Evolutionary conservation across 768 basidiomycete species (phyloP), one percentile per base, ranked within the genome.

Genomic region (Serendipita sp.): DNA sequence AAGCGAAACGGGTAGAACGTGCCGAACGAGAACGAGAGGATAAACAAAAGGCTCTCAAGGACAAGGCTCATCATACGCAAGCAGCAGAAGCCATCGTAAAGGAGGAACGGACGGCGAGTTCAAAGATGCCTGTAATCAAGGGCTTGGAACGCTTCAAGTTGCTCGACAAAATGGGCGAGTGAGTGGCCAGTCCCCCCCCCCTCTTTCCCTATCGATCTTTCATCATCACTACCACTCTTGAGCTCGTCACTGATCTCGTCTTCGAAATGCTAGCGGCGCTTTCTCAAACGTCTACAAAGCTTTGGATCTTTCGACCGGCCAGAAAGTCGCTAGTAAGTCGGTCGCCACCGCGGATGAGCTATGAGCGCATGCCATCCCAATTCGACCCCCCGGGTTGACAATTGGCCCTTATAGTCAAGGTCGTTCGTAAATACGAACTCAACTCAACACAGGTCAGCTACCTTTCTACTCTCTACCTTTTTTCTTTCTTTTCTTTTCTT

Each of bases 221-320:
- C 66, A 58, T 4, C 44, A 41, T 23, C 44, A 48, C 35, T 54
- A 23, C 23, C 23, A 23, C 23, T 23, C 23, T 23, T 23, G 23
- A 23, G 1, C 23, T 23, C 34, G 45, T 38, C 23, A 3, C 36
- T 66, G 23, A 36, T 45, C 51, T 66, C 63, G 73, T 70, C 41
- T 7, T 2, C 45, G 46, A 64, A 66, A 44, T 74, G 69, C 46
- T 70, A 90, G 85, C 70, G 95, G 95, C 66, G 95, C 95, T 47
- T 99, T 99, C 74, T 97, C 94, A n/a, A 91, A 96, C 72, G 95
- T 99, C 7, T 99, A 95, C 80, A 90, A 89, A 73, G 95, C 92
- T 13, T 70, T 87, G 64, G 89, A 97, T 72, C 78, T 83, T 56
- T 76, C 79, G 44, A 86, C 85, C 10, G 85, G 85, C 46, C 80